Conservation (phyloP, 73 alveolate genomes). For the Tetrahymena malaccensis region DNA sequence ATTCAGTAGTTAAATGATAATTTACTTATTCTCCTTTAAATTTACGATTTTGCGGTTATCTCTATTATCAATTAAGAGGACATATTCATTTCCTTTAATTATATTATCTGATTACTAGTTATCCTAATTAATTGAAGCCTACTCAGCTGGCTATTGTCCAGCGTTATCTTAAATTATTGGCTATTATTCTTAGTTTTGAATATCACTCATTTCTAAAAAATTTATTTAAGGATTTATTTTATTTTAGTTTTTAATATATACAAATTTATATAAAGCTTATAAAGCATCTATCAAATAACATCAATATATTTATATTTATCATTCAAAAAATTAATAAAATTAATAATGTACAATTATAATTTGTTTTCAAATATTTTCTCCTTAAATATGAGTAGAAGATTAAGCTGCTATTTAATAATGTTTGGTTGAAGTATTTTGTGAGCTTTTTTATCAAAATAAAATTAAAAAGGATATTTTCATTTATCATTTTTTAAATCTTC, state of each 20-base stretch:
- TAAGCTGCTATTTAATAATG: background rate
- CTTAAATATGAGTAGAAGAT: background rate
- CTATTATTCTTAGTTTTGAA: background rate
- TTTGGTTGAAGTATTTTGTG: too few species aligned
- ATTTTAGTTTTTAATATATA: background rate
- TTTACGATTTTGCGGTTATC: background rate
- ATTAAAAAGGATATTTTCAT: too few species aligned
- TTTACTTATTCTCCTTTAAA: background rate
- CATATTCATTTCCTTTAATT: background rate
- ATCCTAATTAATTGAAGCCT: background rate
- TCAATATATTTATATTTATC: background rate
- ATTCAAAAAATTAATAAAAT: background rate
- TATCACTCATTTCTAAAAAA: background rate
- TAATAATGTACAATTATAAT: background rate
- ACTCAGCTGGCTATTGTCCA: background rate
- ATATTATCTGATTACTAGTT: background rate
- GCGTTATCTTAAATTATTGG: background rate
- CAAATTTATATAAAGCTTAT: background rate
- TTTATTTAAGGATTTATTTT: background rate
- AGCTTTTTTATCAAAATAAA: too few species aligned
- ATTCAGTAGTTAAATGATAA: background rate
- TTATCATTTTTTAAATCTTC: too few species aligned
- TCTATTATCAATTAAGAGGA: background rate
- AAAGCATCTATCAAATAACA: background rate
- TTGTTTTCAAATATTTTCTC: background rate